These are phyloP conservation scores for Atkinsonella hypoxylon DNA, from an alignment of 2,329 filamentous ascomycete species.

Conservation along the genomic window DNA sequence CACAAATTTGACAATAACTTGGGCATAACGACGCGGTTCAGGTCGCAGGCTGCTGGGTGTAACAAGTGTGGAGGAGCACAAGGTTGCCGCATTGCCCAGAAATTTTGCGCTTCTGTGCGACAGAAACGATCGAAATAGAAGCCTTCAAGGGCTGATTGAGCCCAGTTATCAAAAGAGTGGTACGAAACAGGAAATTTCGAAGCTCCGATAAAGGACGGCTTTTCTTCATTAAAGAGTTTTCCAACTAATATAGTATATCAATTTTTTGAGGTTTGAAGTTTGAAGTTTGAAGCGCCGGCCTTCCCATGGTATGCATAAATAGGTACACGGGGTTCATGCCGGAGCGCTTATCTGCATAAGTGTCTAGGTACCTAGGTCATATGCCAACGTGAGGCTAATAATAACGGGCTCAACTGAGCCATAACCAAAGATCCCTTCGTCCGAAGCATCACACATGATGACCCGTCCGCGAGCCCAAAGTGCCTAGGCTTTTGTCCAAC, in stretches of 20 bases:
- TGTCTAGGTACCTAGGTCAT: too few species aligned
- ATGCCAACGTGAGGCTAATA: too few species aligned
- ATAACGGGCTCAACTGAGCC: too few species aligned
- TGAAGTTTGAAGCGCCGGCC: too few species aligned
- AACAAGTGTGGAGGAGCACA: neutral
- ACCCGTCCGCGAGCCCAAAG: too few species aligned
- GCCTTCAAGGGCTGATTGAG: neutral
- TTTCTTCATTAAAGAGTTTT: neutral
- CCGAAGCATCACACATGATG: too few species aligned
- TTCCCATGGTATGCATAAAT: too few species aligned
- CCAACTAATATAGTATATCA: neutral
- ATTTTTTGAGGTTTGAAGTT: neutral
- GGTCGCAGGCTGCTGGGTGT: conserved; percentile 1
- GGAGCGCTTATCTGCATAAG: too few species aligned
- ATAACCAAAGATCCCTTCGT: too few species aligned
- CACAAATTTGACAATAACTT: neutral
- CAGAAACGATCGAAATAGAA: conserved; percentile 1
- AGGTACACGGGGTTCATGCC: too few species aligned
- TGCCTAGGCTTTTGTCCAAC: too few species aligned
- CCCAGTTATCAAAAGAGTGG: neutral
- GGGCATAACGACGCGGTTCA: neutral
- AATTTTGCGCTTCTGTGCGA: conserved; percentile 1
- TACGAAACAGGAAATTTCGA: neutral
- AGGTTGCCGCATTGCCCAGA: neutral
- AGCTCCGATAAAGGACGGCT: neutral